phyloP scores from a whole-genome alignment of 2,329 filamentous ascomycete species.

The Periconia sp. region DNA sequence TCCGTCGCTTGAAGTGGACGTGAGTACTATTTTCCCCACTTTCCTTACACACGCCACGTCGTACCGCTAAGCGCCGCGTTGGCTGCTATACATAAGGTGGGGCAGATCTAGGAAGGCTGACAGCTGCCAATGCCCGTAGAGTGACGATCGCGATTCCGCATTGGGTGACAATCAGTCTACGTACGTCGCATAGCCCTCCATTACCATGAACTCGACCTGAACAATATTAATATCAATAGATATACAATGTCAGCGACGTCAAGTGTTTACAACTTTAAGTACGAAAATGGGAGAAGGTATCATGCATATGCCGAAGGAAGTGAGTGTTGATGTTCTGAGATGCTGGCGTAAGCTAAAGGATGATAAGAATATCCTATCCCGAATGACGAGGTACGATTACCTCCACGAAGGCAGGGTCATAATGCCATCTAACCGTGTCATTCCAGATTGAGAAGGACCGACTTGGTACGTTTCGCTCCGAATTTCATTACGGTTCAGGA shows the following conservation, averaged over 20 bases:
- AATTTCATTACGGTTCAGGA: background rate
- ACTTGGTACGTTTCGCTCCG: conserved; percentile 13
- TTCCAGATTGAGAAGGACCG: conserved; percentile 34
- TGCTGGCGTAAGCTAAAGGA: background rate
- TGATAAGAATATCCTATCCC: conserved; percentile 33
- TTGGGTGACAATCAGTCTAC: conserved; percentile 29
- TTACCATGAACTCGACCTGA: too few relatives aligned
- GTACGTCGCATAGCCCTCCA: too few relatives aligned
- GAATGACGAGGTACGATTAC: conserved; percentile 35
- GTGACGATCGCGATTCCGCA: conserved; percentile 36
- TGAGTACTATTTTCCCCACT: too few relatives aligned
- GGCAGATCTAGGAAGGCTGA: too few relatives aligned
- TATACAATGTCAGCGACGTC: conserved; percentile 40
- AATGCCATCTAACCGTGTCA: conserved; percentile 1
- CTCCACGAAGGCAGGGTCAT: background rate
- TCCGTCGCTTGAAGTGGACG: conserved; percentile 35
- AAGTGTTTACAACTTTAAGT: conserved; percentile 37
- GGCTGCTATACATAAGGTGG: too few relatives aligned
- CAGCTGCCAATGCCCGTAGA: conserved; percentile 18
- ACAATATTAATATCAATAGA: too few relatives aligned
- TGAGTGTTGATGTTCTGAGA: conserved; percentile 1
- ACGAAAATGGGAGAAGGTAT: conserved; percentile 39
- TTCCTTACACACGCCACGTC: too few relatives aligned
- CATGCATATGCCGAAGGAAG: conserved; percentile 37
- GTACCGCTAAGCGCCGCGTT: too few relatives aligned